Evolutionary conservation across 2,329 filamentous ascomycete species (phyloP), one percentile per base, ranked within the genome.

Genomic region (Aspergillus fructus): DNA sequence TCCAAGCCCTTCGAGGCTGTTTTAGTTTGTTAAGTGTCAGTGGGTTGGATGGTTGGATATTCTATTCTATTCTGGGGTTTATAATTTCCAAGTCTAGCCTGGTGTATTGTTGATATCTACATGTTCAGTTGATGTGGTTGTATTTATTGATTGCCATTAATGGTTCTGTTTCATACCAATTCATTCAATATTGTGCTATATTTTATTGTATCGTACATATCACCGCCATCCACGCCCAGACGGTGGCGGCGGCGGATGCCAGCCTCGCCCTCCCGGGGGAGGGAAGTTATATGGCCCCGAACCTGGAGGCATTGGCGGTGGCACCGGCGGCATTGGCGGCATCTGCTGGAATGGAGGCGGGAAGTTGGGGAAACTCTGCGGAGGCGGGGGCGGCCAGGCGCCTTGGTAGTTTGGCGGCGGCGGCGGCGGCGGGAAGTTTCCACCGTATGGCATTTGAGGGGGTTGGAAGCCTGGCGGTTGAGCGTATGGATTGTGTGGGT

Each of bases 321-420:
- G 21, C 21, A 21, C 4, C 2, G 15, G 49, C 3, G 37, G 41
- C 21, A 21, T 21, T 3, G 15, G 49, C 3, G 37, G 41, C 41
- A 50, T 56, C 8, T 66, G 66, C 40, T 59, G 59, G 34, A 66
- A 72, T 2, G 64, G 59, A 21, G 68, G 71, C 11, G 68, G 67
- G 54, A 59, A 61, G 49, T 61, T 53, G 19, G 58, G 11, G 59
- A 64, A 66, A 33, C 59, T 58, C 6, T 66, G 66, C 41, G 69
- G 69, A 48, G 72, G 72, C 8, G 59, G 59, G 27, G 67, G 69
- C 15, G 72, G 73, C 73, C 74, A 76, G 11, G 64, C 52, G 13
- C 72, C 72, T 30, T 70, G 65, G 49, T 73, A 75, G 54, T 68
- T 70, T 33, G 69, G 66, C 15, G 69, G 69, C 49, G 71, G 67